Conservation (phyloP, 1,284 basidiomycete genomes). For the Naganishia liquefaciens region DNA sequence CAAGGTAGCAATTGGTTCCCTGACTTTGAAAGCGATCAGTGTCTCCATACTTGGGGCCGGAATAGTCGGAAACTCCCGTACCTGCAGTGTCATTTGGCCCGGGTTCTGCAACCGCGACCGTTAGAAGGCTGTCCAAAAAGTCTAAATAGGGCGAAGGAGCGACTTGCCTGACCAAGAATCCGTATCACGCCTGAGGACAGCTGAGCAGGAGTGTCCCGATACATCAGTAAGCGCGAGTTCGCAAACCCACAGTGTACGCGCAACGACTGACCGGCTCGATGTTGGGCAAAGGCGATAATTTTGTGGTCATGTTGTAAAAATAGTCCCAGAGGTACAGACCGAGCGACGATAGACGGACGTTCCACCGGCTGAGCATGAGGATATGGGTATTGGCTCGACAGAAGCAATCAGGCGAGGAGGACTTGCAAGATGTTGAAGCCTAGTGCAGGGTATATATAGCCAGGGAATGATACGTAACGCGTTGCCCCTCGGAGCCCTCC, state of each 20-base stretch:
- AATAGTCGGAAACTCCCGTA: not conserved
- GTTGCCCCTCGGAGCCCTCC: no score
- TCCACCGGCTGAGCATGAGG: constrained; percentile 18
- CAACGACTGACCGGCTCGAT: constrained; percentile 7
- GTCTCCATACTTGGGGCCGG: not conserved
- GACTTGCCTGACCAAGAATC: constrained; percentile 27
- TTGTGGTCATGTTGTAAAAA: constrained; percentile 22
- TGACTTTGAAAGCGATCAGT: not conserved
- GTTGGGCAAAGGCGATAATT: constrained; percentile 1
- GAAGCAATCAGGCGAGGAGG: no score
- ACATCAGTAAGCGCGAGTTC: no score
- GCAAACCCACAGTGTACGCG: not conserved
- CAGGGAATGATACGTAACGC: no score
- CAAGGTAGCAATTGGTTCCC: constrained; percentile 32
- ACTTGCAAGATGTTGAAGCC: no score
- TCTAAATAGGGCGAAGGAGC: not conserved
- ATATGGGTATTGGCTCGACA: no score
- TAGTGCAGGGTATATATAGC: no score
- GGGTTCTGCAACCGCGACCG: constrained; percentile 22
- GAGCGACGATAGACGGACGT: constrained; percentile 8
- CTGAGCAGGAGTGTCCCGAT: not conserved
- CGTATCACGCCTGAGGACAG: constrained; percentile 24
- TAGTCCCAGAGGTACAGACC: constrained; percentile 20
- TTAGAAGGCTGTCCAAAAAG: not conserved
- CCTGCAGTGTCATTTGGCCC: constrained; percentile 30